Evolutionary conservation across 179 eudicot genomes (phyloP), one percentile per base, ranked within the genome.

Genomic region (Nepenthes alata): DNA sequence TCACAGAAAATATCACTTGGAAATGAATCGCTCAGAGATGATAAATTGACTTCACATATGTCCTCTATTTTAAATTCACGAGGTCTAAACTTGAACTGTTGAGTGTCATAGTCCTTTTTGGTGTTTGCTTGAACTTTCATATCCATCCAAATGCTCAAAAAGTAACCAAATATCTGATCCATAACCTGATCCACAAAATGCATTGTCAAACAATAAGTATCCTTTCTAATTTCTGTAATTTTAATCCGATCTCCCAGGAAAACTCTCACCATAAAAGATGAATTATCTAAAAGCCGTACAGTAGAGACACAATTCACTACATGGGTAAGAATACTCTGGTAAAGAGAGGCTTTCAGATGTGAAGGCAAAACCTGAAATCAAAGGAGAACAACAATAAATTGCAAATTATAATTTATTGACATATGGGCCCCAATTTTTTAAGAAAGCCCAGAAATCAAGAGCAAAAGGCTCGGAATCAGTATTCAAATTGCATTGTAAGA

Each of bases 51-150:
- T 53, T 87, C 91, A 70, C 83, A 79, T n/a, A 85, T 78, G 67
- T 73, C 77, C 49, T 83, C 87, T 8, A 94, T 75, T 67, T 82
- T 72, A 66, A 90, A 90, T 57, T 82, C 85, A 61, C 96, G 94
- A 38, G 97, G 85, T 71, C 73, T 87, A 69, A 94, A 94, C 80
- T 82, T 83, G 85, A 80, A 94, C 67, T 73, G 80, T 58, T 78
- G 95, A 66, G 79, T 77, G 57, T 79, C 82, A 68, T 65, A 57
- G 12, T 82, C 89, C 72, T 80, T 86, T 54, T 67, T 77, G 50
- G 78, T 63, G 66, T 78, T 84, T 35, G 71, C 80, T 56, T 76
- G 69, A 68, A 69, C 75, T 73, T 90, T 90, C 79, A 83, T 83
- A 57, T 78, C 74, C 76, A 82, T 79, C 99, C 99, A 94, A 38